Evolutionary conservation across 257 asterid genomes (phyloP), one percentile per base, ranked within the genome.

Genomic region (Nicotiana benthamiana): DNA sequence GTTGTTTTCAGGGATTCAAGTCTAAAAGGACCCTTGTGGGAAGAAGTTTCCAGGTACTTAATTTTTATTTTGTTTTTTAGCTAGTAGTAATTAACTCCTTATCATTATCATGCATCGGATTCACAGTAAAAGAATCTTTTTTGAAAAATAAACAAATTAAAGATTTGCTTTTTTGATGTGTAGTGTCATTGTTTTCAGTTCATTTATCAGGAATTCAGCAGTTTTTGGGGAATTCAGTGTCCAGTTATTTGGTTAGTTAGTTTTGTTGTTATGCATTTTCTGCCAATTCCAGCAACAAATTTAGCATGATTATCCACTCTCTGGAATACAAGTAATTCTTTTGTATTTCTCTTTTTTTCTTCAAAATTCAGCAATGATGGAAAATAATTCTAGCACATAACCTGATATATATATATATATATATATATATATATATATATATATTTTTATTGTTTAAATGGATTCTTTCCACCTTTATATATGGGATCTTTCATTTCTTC

Each of bases 21-120:
- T 79, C 94, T 92, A 66, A 95, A 95, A 90, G 97, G 97, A 57
- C 99, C 99, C 89, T 87, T 89, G 74, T 93, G 98, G 98, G 92
- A 89, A 82, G 96, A 92, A 27, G 90, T 92, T 83, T 93, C 98
- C 40, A 93, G 97, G 97, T 92, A 70, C 11, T 13, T 51, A 8
- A 10, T 43, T 77, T 59, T n/a, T 7, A 34, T 7, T 32, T 59
- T 32, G 28, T 51, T 34, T n/a, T n/a, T n/a, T n/a, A n/a, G n/a
- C n/a, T n/a, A n/a, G n/a, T n/a, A n/a, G n/a, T n/a, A n/a, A 40
- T 75, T 17, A 18, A 30, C 18, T 54, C 15, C 61, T 34, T 8
- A 16, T 66, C 20, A 32, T 66, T 4, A 34, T 59, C 68, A 77
- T 77, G 81, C 66, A 56, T 77, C 60, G 20, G 18, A 61, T 59